Evolutionary conservation across 306 rosid species (phyloP).

Genomic region (Psophocarpus tetragonolobus): DNA sequence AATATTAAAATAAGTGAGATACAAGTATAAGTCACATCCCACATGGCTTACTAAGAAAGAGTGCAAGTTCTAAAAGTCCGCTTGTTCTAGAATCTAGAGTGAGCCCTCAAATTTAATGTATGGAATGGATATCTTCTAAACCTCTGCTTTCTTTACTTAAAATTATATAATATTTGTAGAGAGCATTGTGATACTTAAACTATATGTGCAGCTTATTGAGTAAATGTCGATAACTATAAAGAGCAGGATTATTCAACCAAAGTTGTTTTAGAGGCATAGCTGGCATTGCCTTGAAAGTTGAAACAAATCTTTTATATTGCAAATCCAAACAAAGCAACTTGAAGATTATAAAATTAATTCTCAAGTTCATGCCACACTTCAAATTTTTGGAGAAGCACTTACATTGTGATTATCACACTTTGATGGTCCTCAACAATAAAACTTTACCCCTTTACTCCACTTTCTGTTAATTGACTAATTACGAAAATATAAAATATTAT

Average conservation of each 20-base stretch:
- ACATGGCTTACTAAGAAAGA: neutral
- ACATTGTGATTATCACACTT: neutral
- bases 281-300: slow-evolving; percentile 23
- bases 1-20: neutral
- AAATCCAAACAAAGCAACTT: slow-evolving; percentile 20
- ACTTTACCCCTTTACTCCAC: neutral
- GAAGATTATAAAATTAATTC: neutral
- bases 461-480: neutral
- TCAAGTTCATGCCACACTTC: neutral
- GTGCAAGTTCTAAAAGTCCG: neutral
- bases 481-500: neutral
- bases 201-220: neutral
- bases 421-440: slow-evolving; percentile 10
- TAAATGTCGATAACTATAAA: neutral
- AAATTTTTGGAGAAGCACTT: slow-evolving; percentile 9
- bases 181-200: slow-evolving; percentile 24
- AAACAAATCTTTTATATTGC: slow-evolving; percentile 1
- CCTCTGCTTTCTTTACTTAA: slow-evolving; percentile 22
- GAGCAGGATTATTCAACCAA: neutral
- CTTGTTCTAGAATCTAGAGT: neutral
- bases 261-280: slow-evolving; percentile 33
- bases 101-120: neutral
- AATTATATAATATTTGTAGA: slow-evolving; percentile 6
- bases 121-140: slow-evolving; percentile 9
- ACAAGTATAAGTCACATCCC: neutral